Base-by-base conservation (phyloP, 1,284 basidiomycete genomes). In the Fistulina hepatica region DNA sequence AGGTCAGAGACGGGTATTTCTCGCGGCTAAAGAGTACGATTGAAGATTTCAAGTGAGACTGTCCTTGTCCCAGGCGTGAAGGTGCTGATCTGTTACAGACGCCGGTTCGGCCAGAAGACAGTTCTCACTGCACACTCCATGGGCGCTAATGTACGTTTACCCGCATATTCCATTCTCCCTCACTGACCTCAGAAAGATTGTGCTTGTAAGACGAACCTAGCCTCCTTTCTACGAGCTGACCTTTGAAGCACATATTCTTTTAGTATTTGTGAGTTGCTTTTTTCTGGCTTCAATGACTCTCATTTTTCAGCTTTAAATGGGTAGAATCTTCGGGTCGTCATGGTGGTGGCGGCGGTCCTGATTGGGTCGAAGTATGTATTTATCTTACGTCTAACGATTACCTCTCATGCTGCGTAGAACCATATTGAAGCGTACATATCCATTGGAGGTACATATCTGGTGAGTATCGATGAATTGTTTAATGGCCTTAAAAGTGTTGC, bases 1-100 rank as follows among this genome's bases (percentile, higher is more conserved):
- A 98, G 61, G 81, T 82, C 47, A 75, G 95, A 21, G 95, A 99
- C 56, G 80, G 80, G 3, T 97, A 93, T 60, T 97, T 95, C 52
- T 89, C 86, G 0, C 76, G 74, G 40, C 68, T 98, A 34, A 97
- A 95, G 61, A 53, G 66, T 6, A 81, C 74, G 4, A 86, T 97
- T 34, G 94, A 98, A 59, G 68, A 80, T 32, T 79, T 93, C 54
- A 79, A 73, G 82, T 82, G 46, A 43, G 69, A 56, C 19, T 11
- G 30, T 13, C 17, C 27, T 32, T 33, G 20, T 27, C 43, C 17
- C 11, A n/a, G n/a, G n/a, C n/a, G n/a, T n/a, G n/a, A n/a, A n/a
- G n/a, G n/a, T n/a, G n/a, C n/a, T n/a, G n/a, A 22, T 43, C 21
- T 30, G 21, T 39, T 21, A 6, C 52, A 86, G 82, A 48, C 65